Conservation (phyloP, 2,329 filamentous ascomycete genomes). For the Chaetomiaceae sp. region DNA sequence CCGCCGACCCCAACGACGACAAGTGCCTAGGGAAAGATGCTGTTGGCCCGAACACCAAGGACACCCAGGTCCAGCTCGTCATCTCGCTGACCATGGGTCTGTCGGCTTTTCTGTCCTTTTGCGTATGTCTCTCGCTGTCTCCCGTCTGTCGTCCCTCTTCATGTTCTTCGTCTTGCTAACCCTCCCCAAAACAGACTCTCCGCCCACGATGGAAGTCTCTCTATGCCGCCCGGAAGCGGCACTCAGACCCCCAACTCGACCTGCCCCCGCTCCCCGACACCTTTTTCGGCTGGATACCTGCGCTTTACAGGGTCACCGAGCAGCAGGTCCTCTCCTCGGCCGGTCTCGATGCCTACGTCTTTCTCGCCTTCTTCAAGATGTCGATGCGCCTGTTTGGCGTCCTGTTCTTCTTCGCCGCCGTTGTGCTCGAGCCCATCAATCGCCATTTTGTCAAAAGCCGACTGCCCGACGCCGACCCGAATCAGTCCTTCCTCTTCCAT, state of each 20-base stretch:
- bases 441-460: slow-evolving; percentile 48
- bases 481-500: slow-evolving; percentile 13
- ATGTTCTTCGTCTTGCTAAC: not conserved
- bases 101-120: slow-evolving; percentile 70
- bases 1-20: slow-evolving; percentile 21
- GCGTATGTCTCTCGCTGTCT: slow-evolving; percentile 45
- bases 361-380: slow-evolving; percentile 94
- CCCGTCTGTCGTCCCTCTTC: not conserved
- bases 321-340: slow-evolving; percentile 86
- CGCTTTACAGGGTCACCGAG: slow-evolving; percentile 77
- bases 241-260: slow-evolving; percentile 52
- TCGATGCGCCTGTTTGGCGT: slow-evolving; percentile 75
- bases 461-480: slow-evolving; percentile 5
- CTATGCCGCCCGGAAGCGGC: slow-evolving; percentile 82
- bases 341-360: slow-evolving; percentile 92
- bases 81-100: slow-evolving; percentile 67
- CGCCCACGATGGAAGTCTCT: slow-evolving; percentile 87
- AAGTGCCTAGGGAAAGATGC: slow-evolving; percentile 25
- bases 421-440: slow-evolving; percentile 83
- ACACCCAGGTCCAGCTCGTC: slow-evolving; percentile 61
- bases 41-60: slow-evolving; percentile 37
- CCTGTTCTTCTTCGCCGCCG: slow-evolving; percentile 75
- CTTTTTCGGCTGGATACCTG: slow-evolving; percentile 90
- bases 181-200: slow-evolving; percentile 54
- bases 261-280: slow-evolving; percentile 78